Base-by-base conservation (phyloP, 1,139 yeast species). In the Komagataea norvegica region DNA sequence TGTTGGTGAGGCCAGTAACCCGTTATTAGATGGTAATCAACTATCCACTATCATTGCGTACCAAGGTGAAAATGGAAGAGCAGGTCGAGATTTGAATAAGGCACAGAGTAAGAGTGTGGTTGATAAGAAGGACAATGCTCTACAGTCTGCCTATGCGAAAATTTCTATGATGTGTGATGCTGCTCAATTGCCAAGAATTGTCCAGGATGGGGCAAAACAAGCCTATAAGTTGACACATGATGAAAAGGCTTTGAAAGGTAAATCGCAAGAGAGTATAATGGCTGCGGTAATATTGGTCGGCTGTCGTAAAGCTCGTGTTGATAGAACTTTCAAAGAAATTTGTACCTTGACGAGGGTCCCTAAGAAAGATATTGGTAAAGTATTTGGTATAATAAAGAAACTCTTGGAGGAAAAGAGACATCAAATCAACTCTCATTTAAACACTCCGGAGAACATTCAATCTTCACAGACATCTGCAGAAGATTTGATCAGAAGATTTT, bases 1-100 rank as follows among this genome's bases (percentile, higher is more conserved):
- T 84, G 98, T 91, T 47, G 98, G 98, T 61, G 97, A 89, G 57
- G 97, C 97, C 3, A 83, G 93, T n/a, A 89, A 89, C 58, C 96
- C 97, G 11, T 66, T 89, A 44, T 69, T 93, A 52, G 97, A 89
- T 55, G 85, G 94, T 19, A 93, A 85, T 53, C 94, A 88, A 61
- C 77, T 91, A 43, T 88, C 95, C 16, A 91, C 98, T 5, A 79
- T 89, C 70, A 93, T 91, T 45, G 86, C 96, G 17, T 79, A 81
- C 44, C 84, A 84, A 33, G 88, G 85, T 38, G 87, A 85, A 47
- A 51, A 54, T 15, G 47, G 45, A 8, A 75, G 79, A 46, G 74
- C 77, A 6, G 95, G 96, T 8, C 71, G 95, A 48, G 97, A 89
- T 51, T 72, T 91, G 54, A 87, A 81, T 55, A 71, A 96, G 53